Evolutionary conservation across 2,329 filamentous ascomycete genomes (phyloP).

Genomic region (Zopfia rhizophila): DNA sequence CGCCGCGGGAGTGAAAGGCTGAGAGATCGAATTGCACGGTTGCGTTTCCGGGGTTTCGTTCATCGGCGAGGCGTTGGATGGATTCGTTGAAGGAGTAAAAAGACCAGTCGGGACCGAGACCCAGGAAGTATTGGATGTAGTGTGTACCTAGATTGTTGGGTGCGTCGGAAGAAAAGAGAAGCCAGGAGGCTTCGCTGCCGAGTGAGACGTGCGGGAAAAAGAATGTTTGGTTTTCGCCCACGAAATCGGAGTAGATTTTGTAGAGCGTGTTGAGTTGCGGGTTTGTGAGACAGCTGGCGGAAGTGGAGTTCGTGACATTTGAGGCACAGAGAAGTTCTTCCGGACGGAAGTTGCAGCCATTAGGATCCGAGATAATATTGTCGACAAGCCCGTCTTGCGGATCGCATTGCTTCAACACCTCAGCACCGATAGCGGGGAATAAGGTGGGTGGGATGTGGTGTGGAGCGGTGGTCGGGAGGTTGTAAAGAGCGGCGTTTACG

Average conservation of each 20-base stretch:
- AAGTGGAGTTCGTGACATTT: constrained; percentile 43
- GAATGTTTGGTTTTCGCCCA: constrained; percentile 54
- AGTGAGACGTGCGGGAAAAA: constrained; percentile 53
- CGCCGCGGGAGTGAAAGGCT: constrained; percentile 55
- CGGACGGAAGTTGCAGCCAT: constrained; percentile 55
- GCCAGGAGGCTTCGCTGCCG: constrained; percentile 52
- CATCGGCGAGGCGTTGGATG: constrained; percentile 53
- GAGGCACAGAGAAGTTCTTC: constrained; percentile 50
- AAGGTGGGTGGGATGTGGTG: constrained; percentile 56
- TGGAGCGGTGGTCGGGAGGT: constrained; percentile 57
- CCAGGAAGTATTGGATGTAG: constrained; percentile 57
- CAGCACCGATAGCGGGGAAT: constrained; percentile 58
- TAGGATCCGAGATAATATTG: constrained; percentile 59
- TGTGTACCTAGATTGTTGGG: constrained; percentile 51
- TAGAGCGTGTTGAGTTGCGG: constrained; percentile 56
- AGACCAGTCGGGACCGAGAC: constrained; percentile 50
- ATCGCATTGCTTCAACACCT: constrained; percentile 63
- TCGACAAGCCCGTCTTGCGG: constrained; percentile 60
- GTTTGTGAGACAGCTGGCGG: constrained; percentile 55
- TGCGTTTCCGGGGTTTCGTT: constrained; percentile 59
- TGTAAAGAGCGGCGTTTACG: constrained; percentile 59
- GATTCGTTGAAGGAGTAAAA: constrained; percentile 52
- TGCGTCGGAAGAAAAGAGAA: constrained; percentile 50
- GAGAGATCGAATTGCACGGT: constrained; percentile 62
- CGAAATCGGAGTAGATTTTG: constrained; percentile 55